A percentile compares a stretch with the other conserved stretches of the same genome.
These are phyloP conservation scores for Aphanocladium album DNA, from an alignment of 2,329 filamentous ascomycete species.

Conservation along the genomic window DNA sequence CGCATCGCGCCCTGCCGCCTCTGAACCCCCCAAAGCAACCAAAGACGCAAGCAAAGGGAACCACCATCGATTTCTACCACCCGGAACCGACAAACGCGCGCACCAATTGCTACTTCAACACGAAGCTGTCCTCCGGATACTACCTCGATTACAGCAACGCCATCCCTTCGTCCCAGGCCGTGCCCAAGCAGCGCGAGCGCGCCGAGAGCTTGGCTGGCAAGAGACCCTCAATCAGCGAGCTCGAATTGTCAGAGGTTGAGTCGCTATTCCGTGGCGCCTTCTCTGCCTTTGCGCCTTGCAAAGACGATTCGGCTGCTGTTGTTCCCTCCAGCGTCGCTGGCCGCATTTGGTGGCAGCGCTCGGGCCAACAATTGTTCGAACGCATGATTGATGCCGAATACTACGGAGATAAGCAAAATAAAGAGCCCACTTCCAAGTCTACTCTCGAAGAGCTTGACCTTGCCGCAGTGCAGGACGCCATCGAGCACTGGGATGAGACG, in stretches of 20 bases:
- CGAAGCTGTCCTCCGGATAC: conserved; percentile 59
- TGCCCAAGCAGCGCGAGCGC: conserved; percentile 65
- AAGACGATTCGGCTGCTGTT: conserved; percentile 67
- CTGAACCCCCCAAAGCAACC: conserved; percentile 68
- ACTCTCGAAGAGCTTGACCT: conserved; percentile 42
- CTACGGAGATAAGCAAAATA: conserved; percentile 35
- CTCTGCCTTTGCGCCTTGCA: conserved; percentile 72
- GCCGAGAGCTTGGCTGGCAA: conserved; percentile 61
- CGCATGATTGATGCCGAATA: conserved; percentile 54
- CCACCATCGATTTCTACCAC: conserved; percentile 47
- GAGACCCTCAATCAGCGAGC: conserved; percentile 50
- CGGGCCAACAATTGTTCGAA: conserved; percentile 61
- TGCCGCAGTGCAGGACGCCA: conserved; percentile 45
- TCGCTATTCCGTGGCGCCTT: conserved; percentile 71
- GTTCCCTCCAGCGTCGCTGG: conserved; percentile 63
- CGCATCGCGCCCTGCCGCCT: conserved; percentile 58
- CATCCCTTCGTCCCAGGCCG: conserved; percentile 47
- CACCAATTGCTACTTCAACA: conserved; percentile 59
- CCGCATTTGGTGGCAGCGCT: conserved; percentile 71
- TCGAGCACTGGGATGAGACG: conserved; percentile 55
- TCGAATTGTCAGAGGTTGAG: conserved; percentile 64
- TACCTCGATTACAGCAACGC: conserved; percentile 68
- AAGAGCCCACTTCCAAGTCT: conserved; percentile 29
- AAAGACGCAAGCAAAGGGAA: conserved; percentile 63
- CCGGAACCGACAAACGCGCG: conserved; percentile 52